Base-by-base conservation (phyloP, 345 rosid genomes). In the Ailanthus altissimus region DNA sequence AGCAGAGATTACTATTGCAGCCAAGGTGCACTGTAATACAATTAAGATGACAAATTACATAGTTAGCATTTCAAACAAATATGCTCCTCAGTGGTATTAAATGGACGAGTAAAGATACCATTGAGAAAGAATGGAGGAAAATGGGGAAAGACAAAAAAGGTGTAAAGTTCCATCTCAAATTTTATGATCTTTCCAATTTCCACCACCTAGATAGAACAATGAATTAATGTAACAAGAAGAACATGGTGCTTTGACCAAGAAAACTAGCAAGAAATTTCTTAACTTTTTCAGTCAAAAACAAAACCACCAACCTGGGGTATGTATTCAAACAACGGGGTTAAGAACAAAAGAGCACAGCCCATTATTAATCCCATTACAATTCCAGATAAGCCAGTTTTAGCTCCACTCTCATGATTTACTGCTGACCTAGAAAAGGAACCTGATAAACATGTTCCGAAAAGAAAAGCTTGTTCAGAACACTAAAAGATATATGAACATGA, bases 371-470 rank as follows among this genome's bases (percentile, higher is more conserved):
- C 98, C 40, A 97, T 81, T 78, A 97, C 28, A 82, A 94, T 57
- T 77, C 97, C 98, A 53, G 99, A 87, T 73, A 97, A 78, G 73
- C 99, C 97, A 15, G 98, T 86, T 88, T 87, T 97, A 20, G 98
- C 97, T 75, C 98, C 99, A 84, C 94, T 92, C 81, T 93, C 99
- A 81, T 92, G 92, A 84, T 88, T 97, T 80, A 94, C 99, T 25
- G 99, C 99, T 77, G 99, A 97, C 86, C 99, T 87, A 72, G 99
- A 97, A 83, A 97, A 97, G 74, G 98, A 97, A 77, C 98, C 98
- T 94, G 84, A 81, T 79, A 80, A 73, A 73, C 75, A 79, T 77
- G 62, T 81, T 83, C 49, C 81, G 20, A 77, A 15, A n/a, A 77
- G 20, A 71, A 62, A 18, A 26, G 8, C 3, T 59, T 42, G 28